phyloP scores from a whole-genome alignment of 345 rosid species.

The Streptanthus diversifolius region DNA sequence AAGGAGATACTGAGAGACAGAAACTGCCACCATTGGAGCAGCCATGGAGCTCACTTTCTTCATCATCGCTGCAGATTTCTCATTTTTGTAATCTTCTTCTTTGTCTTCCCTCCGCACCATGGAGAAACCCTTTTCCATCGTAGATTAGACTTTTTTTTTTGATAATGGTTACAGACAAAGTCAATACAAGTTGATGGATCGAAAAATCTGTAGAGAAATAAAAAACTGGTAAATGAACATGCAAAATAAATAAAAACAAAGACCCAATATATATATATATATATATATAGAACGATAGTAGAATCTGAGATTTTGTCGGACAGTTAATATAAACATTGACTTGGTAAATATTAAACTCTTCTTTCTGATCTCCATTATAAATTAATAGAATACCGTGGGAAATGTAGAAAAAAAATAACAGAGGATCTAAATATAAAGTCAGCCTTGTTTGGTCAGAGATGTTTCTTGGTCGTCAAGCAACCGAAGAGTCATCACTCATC shows the following conservation, averaged over 20 bases:
- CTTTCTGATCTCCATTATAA: neutral
- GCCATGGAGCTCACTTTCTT: constrained; percentile 33
- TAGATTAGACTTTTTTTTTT: neutral
- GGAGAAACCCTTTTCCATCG: constrained; percentile 20
- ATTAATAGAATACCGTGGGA: neutral
- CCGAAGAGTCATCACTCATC: neutral
- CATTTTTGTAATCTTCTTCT: neutral
- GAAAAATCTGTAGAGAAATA: neutral
- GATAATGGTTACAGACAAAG: neutral
- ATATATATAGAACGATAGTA: neutral
- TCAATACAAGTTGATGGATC: neutral
- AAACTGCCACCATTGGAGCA: constrained; percentile 37
- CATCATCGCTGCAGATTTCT: constrained; percentile 17
- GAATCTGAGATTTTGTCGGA: neutral
- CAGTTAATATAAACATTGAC: neutral
- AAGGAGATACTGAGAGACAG: constrained; percentile 26
- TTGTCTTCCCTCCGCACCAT: constrained; percentile 9
- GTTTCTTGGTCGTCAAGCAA: neutral
- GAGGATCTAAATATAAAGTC: neutral
- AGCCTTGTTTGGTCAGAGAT: neutral
- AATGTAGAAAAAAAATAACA: neutral
- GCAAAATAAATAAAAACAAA: neutral
- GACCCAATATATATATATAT: no score
- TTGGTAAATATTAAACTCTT: neutral
- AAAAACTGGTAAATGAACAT: neutral